These are phyloP conservation scores for Calonectria hawksworthii DNA, from an alignment of 2,329 filamentous ascomycete species.

Conservation along the genomic window DNA sequence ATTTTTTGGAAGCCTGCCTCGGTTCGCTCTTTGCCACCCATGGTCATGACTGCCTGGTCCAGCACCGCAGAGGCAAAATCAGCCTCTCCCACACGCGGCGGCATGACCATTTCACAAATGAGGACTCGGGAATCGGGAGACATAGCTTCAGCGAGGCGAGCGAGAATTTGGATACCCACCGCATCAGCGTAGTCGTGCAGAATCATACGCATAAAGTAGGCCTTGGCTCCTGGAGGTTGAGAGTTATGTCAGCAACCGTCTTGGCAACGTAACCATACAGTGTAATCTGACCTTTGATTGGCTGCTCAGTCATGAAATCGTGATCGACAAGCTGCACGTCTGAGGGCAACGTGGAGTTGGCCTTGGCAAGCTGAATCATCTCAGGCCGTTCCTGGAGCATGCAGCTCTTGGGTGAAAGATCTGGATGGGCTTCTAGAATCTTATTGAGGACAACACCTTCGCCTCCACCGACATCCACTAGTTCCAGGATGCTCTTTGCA, in stretches of 20 bases:
- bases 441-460: conserved; percentile 47
- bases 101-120: conserved; percentile 51
- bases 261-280: not conserved
- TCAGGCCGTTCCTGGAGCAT: conserved; percentile 46
- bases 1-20: conserved; percentile 46
- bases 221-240: conserved; percentile 48
- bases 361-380: conserved; percentile 43
- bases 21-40: conserved; percentile 52
- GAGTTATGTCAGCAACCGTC: not conserved
- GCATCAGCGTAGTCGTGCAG: conserved; percentile 50
- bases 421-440: conserved; percentile 48
- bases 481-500: conserved; percentile 36
- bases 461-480: conserved; percentile 51
- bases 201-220: conserved; percentile 53
- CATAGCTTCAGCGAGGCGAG: conserved; percentile 46
- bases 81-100: conserved; percentile 46
- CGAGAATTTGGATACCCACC: conserved; percentile 46
- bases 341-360: conserved; percentile 33
- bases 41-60: conserved; percentile 51
- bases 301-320: conserved; percentile 49
- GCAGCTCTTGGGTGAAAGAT: conserved; percentile 40
- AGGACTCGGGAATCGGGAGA: conserved; percentile 45
- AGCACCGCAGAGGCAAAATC: conserved; percentile 49
- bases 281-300: conserved; percentile 43
- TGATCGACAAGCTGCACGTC: conserved; percentile 42